Conservation (phyloP, 106 monocot species). For the Allium sativum region DNA sequence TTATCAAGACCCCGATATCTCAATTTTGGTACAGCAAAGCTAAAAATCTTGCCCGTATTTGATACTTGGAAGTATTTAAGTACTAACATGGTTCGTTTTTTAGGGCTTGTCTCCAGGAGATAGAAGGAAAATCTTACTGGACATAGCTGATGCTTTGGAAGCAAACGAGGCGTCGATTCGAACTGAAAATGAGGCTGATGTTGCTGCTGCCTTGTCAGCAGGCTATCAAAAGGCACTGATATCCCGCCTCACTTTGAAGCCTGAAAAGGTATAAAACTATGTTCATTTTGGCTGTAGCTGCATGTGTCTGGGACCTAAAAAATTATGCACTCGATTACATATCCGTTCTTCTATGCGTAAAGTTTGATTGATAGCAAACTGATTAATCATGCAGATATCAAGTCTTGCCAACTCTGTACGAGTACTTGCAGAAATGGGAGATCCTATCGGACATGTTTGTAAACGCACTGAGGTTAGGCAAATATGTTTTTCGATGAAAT, state of each 20-base stretch:
- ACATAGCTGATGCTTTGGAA: constrained; percentile 83
- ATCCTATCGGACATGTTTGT: constrained; percentile 32
- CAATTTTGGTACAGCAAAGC: no score
- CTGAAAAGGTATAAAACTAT: constrained; percentile 55
- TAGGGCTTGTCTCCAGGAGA: constrained; percentile 36
- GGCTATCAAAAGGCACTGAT: constrained; percentile 74
- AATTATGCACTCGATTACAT: no score
- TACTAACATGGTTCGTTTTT: background rate
- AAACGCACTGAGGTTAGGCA: background rate
- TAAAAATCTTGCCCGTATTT: no score
- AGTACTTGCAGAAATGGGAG: constrained; percentile 85
- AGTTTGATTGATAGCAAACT: background rate
- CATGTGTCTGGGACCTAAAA: no score
- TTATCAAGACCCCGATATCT: no score
- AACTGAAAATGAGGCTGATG: constrained; percentile 83
- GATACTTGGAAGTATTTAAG: no score
- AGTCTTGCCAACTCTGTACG: constrained; percentile 82
- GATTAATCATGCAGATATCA: constrained; percentile 41
- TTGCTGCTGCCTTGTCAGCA: constrained; percentile 53
- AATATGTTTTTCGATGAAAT: no score
- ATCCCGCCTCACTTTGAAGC: constrained; percentile 74
- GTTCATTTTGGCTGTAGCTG: background rate
- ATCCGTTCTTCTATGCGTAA: background rate
- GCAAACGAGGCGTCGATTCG: constrained; percentile 58
- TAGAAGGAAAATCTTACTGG: constrained; percentile 69